Evolutionary conservation across 108 stramenopile species (phyloP).

Genomic region (Cylindrotheca closterium): DNA sequence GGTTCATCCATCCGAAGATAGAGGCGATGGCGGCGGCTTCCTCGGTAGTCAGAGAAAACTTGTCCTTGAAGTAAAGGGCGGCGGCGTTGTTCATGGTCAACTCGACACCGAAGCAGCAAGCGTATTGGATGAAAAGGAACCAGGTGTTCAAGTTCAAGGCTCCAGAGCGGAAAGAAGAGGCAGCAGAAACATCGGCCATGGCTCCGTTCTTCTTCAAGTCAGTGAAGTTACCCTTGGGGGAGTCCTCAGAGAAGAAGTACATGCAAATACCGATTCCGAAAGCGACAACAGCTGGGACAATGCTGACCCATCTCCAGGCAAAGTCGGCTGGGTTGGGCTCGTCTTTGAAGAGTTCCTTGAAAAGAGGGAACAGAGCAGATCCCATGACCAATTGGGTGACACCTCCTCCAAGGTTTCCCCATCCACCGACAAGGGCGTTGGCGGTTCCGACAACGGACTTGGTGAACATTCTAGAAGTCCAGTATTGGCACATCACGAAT

Average conservation of each 20-base stretch:
- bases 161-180: slow-evolving; percentile 63
- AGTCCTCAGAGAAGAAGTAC: slow-evolving; percentile 66
- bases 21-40: slow-evolving; percentile 70
- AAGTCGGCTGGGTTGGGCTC: slow-evolving; percentile 55
- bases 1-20: slow-evolving; percentile 81
- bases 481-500: slow-evolving; percentile 87
- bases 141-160: slow-evolving; percentile 83
- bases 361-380: slow-evolving; percentile 56
- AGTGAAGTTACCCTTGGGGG: slow-evolving; percentile 81
- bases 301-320: slow-evolving; percentile 74
- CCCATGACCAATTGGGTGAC: slow-evolving; percentile 74
- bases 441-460: slow-evolving; percentile 85
- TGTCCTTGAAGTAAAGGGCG: slow-evolving; percentile 74
- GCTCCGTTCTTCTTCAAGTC: slow-evolving; percentile 72
- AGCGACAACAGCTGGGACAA: slow-evolving; percentile 76
- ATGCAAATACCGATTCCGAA: slow-evolving; percentile 43
- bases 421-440: slow-evolving; percentile 80
- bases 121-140: slow-evolving; percentile 87
- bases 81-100: slow-evolving; percentile 89
- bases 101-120: slow-evolving; percentile 91
- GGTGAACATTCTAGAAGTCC: slow-evolving; percentile 82
- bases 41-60: slow-evolving; percentile 61
- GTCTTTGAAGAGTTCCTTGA: slow-evolving; percentile 45
- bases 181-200: slow-evolving; percentile 76
- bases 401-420: slow-evolving; percentile 93